phyloP scores from a whole-genome alignment of 1,139 yeast genomes.

The Pichia sp. region DNA sequence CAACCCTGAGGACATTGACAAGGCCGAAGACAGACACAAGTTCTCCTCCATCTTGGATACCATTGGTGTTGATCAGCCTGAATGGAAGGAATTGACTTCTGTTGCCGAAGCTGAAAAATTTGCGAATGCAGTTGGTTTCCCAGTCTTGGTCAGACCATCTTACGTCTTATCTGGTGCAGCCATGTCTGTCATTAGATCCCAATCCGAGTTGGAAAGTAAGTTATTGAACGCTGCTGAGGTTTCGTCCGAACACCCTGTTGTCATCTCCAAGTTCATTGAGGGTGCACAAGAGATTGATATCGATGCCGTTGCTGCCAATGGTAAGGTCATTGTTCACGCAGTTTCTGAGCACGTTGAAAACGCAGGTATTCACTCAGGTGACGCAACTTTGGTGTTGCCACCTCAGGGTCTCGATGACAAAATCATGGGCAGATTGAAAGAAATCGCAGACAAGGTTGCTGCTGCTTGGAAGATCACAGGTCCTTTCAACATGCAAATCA shows the following conservation, averaged over 20 bases:
- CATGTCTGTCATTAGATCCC: slow-evolving; percentile 84
- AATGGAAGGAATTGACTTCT: slow-evolving; percentile 93
- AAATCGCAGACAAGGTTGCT: slow-evolving; percentile 89
- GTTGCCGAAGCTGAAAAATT: slow-evolving; percentile 79
- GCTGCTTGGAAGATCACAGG: slow-evolving; percentile 94
- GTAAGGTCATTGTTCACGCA: slow-evolving; percentile 87
- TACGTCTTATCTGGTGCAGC: slow-evolving; percentile 98
- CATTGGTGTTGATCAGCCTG: slow-evolving; percentile 91
- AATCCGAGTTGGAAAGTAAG: slow-evolving; percentile 74
- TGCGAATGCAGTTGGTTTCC: slow-evolving; percentile 85
- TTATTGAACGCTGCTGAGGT: slow-evolving; percentile 86
- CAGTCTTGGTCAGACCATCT: slow-evolving; percentile 96
- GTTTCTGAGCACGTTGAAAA: slow-evolving; percentile 97
- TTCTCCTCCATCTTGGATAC: slow-evolving; percentile 92
- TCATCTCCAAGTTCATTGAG: slow-evolving; percentile 89
- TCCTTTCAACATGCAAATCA: slow-evolving; percentile 97
- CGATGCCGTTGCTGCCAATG: slow-evolving; percentile 91
- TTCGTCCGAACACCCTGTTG: slow-evolving; percentile 95
- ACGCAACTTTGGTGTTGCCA: slow-evolving; percentile 91
- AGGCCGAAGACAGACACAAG: slow-evolving; percentile 97
- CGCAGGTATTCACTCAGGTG: slow-evolving; percentile 99
- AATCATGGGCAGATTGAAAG: slow-evolving; percentile 61
- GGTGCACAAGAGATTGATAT: slow-evolving; percentile 97
- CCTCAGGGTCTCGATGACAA: slow-evolving; percentile 69
- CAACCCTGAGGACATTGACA: slow-evolving; percentile 89